Evolutionary conservation across 768 basidiomycete genomes (phyloP).

Genomic region (Leccinum truebloodii): DNA sequence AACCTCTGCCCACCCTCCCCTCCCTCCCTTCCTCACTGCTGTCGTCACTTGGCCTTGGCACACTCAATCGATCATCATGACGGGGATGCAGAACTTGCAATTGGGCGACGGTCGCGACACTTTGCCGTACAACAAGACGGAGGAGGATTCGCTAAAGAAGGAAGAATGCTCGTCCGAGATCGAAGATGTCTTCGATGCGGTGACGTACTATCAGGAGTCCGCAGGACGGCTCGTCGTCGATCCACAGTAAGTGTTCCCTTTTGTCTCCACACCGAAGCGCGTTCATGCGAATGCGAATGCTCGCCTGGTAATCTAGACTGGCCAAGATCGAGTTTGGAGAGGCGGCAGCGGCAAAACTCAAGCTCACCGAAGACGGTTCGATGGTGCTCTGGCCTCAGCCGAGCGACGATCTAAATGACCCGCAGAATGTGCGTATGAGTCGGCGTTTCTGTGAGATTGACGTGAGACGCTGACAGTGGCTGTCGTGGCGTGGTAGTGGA

Average conservation of each 20-base stretch:
- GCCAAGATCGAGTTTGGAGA: constrained; percentile 53
- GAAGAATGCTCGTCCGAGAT: neutral
- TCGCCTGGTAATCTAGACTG: constrained; percentile 33
- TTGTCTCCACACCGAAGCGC: neutral
- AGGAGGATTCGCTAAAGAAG: constrained; percentile 8
- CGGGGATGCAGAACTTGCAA: neutral
- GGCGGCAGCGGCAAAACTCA: constrained; percentile 43
- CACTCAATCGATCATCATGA: neutral
- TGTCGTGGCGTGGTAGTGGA: constrained; percentile 39
- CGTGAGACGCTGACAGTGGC: neutral
- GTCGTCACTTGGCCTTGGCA: neutral
- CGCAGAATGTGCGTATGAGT: constrained; percentile 47
- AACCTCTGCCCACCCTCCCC: neutral
- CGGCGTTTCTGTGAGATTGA: neutral
- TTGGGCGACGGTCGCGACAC: neutral
- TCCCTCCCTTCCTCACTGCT: too few relatives aligned
- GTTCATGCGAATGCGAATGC: neutral
- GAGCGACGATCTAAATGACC: constrained; percentile 47
- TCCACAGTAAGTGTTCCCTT: constrained; percentile 46
- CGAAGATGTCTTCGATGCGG: constrained; percentile 33
- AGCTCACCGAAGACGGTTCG: constrained; percentile 45
- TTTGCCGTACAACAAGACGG: neutral
- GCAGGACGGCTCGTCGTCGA: constrained; percentile 65
- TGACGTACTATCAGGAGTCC: constrained; percentile 49
- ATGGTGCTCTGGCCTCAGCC: constrained; percentile 61